A percentile compares a stretch with the other conserved stretches of the same genome.
Evolutionary conservation across 2,329 filamentous ascomycete genomes (phyloP).

Genomic region (Coniochaeta sp.): DNA sequence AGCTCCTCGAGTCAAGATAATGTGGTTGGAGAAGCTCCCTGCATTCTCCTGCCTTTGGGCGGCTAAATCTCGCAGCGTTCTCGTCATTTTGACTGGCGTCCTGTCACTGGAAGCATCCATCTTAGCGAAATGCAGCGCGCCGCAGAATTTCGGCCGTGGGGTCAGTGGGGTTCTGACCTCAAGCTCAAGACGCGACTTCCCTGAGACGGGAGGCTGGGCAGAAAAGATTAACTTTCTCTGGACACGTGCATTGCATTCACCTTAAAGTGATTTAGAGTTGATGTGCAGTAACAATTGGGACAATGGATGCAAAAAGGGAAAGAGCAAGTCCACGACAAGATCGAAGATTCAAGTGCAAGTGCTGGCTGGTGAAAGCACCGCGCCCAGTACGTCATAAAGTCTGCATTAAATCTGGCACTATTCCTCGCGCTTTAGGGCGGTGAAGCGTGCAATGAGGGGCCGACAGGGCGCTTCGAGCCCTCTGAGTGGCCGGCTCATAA

Average conservation of each 20-base stretch:
- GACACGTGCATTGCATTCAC: neutral
- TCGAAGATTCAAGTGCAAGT: neutral
- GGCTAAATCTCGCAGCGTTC: neutral
- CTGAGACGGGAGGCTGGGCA: constrained; percentile 1
- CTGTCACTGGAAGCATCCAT: too few relatives aligned
- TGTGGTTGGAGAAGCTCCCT: neutral
- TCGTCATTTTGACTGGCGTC: constrained; percentile 1
- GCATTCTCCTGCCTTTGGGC: neutral
- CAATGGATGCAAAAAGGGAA: neutral
- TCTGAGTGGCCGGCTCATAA: constrained; percentile 1
- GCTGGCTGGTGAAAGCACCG: neutral
- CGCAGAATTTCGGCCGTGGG: neutral
- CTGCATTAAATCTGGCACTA: constrained; percentile 1
- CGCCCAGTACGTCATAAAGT: constrained; percentile 3
- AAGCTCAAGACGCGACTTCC: constrained; percentile 5
- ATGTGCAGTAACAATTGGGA: neutral
- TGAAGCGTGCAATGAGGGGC: neutral
- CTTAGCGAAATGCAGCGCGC: neutral
- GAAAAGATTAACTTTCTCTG: neutral
- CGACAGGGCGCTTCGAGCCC: neutral
- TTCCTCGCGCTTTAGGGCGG: neutral
- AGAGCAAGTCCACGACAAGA: neutral
- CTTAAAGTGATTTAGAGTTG: neutral
- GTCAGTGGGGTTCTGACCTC: neutral
- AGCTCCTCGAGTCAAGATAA: neutral